Evolutionary conservation across 2,329 filamentous ascomycete genomes (phyloP).

Genomic region (Penicillium sp.): DNA sequence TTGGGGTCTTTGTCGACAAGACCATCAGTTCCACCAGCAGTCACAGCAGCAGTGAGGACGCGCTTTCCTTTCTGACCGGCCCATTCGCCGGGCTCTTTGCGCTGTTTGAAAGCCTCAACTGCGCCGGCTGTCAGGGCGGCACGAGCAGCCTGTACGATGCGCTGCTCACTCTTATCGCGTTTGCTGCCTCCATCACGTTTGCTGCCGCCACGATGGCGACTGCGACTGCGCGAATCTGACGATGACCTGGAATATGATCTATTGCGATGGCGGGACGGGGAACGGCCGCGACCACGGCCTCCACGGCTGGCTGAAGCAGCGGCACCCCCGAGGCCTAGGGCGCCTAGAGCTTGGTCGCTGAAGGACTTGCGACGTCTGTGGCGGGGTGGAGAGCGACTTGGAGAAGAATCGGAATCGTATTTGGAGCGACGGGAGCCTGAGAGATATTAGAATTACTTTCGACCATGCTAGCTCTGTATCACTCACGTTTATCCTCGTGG

Average conservation of each 20-base stretch:
- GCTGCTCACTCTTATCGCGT: constrained; percentile 55
- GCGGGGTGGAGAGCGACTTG: constrained; percentile 43
- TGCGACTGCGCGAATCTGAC: constrained; percentile 52
- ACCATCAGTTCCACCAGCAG: constrained; percentile 82
- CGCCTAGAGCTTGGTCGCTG: constrained; percentile 53
- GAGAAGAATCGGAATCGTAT: constrained; percentile 37
- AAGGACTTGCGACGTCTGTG: constrained; percentile 48
- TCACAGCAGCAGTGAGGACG: constrained; percentile 79
- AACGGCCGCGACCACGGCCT: constrained; percentile 51
- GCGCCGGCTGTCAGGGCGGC: constrained; percentile 87
- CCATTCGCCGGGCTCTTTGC: constrained; percentile 87
- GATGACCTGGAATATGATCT: constrained; percentile 52
- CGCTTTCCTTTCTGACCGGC: constrained; percentile 89
- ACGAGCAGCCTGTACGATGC: constrained; percentile 83
- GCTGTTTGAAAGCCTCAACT: constrained; percentile 85
- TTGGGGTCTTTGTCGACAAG: constrained; percentile 67
- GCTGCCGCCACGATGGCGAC: constrained; percentile 48
- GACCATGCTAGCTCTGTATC: background rate
- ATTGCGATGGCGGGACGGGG: constrained; percentile 26
- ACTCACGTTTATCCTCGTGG: constrained; percentile 47
- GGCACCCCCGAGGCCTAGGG: constrained; percentile 58
- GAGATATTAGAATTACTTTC: background rate
- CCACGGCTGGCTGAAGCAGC: constrained; percentile 44
- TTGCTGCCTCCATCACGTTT: constrained; percentile 45
- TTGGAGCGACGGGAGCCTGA: constrained; percentile 34